Conservation (phyloP, 2,329 filamentous ascomycete species). For the Curvularia verruculosa region DNA sequence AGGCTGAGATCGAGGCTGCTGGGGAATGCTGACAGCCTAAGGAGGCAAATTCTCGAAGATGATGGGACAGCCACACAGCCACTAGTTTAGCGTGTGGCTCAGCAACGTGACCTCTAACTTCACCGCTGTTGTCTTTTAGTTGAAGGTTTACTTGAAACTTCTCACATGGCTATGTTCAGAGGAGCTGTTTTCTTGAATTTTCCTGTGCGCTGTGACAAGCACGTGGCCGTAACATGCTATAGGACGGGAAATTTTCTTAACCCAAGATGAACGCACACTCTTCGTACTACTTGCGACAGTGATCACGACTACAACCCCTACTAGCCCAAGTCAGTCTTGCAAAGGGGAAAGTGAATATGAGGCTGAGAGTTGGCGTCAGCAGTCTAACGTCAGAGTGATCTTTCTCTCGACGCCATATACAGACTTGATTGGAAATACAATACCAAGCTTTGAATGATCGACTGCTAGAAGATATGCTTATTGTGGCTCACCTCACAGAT, state of each 20-base stretch:
- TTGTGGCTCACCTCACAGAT: conserved; percentile 20
- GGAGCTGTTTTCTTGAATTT: background rate
- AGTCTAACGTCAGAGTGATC: conserved; percentile 15
- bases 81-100: conserved; percentile 23
- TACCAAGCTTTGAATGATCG: conserved; percentile 30
- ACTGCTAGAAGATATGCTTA: conserved; percentile 29
- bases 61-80: conserved; percentile 11
- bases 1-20: conserved; percentile 23
- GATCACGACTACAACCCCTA: background rate
- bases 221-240: background rate
- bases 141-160: background rate
- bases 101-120: conserved; percentile 16
- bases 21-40: conserved; percentile 17
- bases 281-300: conserved; percentile 7
- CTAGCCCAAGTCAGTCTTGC: background rate
- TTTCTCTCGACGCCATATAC: background rate
- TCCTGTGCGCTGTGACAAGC: background rate
- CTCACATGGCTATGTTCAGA: background rate
- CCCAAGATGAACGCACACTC: background rate
- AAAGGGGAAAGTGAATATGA: conserved; percentile 4
- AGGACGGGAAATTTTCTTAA: conserved; percentile 5
- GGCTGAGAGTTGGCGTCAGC: conserved; percentile 19
- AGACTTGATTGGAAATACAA: conserved; percentile 15
- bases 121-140: conserved; percentile 18
- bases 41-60: background rate